Evolutionary conservation across 2,329 filamentous ascomycete species (phyloP).

Genomic region (Shiraia sp.): DNA sequence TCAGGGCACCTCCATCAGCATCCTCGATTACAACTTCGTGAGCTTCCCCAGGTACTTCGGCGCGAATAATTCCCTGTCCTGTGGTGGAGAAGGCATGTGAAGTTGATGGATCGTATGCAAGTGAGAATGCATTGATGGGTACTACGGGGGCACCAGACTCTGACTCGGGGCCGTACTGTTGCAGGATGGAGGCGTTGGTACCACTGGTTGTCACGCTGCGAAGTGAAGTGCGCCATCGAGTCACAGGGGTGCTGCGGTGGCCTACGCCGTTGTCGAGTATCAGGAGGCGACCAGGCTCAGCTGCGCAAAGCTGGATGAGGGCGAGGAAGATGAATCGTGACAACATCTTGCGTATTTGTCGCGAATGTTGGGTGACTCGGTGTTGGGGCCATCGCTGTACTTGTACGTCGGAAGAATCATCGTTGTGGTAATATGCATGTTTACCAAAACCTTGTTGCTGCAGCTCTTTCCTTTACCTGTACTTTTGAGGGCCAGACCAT

Average conservation of each 20-base stretch:
- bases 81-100: conserved; percentile 10
- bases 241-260: conserved; percentile 13
- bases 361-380: no score
- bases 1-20: not conserved
- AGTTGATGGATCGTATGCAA: conserved; percentile 9
- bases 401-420: no score
- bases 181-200: conserved; percentile 9
- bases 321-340: conserved; percentile 1
- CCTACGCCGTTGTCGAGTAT: conserved; percentile 18
- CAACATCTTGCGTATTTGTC: conserved; percentile 6
- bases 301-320: not conserved
- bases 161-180: conserved; percentile 7
- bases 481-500: no score
- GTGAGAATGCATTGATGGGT: conserved; percentile 7
- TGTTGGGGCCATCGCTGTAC: no score
- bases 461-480: no score
- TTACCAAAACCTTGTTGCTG: no score
- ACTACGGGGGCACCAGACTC: not conserved
- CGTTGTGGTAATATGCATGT: no score
- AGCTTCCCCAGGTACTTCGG: conserved; percentile 8
- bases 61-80: conserved; percentile 13
- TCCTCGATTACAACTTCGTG: conserved; percentile 2
- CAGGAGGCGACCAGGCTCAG: conserved; percentile 6
- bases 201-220: conserved; percentile 11
- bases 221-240: conserved; percentile 16